Evolutionary conservation across 1,284 basidiomycete genomes (phyloP).

Genomic region (Inonotus hispidus): DNA sequence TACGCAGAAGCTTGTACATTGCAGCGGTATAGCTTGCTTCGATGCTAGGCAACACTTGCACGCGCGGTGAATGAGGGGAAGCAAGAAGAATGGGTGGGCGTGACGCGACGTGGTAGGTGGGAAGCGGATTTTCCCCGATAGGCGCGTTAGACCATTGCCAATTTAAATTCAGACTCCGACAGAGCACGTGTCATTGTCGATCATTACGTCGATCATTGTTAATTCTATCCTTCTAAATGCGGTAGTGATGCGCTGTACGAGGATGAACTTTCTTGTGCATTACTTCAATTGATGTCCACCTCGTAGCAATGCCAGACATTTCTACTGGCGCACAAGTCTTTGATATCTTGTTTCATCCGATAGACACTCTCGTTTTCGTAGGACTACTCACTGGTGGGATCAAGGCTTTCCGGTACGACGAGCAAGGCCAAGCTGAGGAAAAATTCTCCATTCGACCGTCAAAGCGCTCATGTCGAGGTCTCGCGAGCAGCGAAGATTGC

Average conservation of each 20-base stretch:
- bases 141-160: neutral
- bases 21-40: neutral
- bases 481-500: conserved; percentile 64
- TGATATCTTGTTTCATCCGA: conserved; percentile 85
- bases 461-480: conserved; percentile 71
- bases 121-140: neutral
- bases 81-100: neutral
- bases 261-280: neutral
- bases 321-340: conserved; percentile 76
- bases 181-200: neutral
- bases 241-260: neutral
- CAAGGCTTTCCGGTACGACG: conserved; percentile 73
- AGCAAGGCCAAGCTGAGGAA: conserved; percentile 50
- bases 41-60: neutral
- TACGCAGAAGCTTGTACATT: conserved; percentile 68
- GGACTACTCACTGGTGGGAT: conserved; percentile 81
- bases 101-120: conserved; percentile 1
- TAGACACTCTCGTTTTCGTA: conserved; percentile 61
- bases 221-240: neutral
- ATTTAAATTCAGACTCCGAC: neutral
- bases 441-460: conserved; percentile 58
- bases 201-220: neutral
- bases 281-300: neutral
- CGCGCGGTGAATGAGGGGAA: neutral
- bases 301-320: conserved; percentile 62